Evolutionary conservation across 768 basidiomycete species (phyloP), one percentile per base, ranked within the genome.

Genomic region (Lactifluus echinatus): DNA sequence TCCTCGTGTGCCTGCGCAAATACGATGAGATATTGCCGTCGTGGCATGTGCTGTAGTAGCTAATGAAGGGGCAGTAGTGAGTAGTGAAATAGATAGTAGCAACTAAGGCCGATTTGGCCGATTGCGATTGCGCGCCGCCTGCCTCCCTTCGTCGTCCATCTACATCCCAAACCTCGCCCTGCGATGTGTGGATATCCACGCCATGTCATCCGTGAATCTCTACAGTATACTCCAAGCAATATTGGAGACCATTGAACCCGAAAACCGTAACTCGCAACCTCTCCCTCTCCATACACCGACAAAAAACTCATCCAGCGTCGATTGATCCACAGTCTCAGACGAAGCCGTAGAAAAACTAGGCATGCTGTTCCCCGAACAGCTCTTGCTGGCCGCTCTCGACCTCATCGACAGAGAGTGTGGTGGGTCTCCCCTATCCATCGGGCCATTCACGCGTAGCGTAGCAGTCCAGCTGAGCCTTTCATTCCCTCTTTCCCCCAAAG

Each of bases 1-100:
- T 89, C 85, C 34, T 79, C 75, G 67, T 95, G 90, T 5, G 76
- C 79, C 69, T 89, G 89, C 2, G 90, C 89, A 70, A 93, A 89
- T 43, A 86, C 77, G 51, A 94, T 71, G 54, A 93, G 76, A 62
- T 81, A 84, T 43, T 72, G 51, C 44, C 34, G 50, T 34, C 23
- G 14, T 31, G 51, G 40, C 60, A 58, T 50, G n/a, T n/a, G n/a
- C n/a, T n/a, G n/a, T n/a, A n/a, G n/a, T n/a, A n/a, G n/a, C n/a
- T n/a, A n/a, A 36, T 3, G 36, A 15, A 14, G 31, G 11, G 31
- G 11, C 31, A 31, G 31, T 31, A 11, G 31, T 26, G n/a, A n/a
- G n/a, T n/a, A n/a, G n/a, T n/a, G n/a, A n/a, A n/a, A n/a, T n/a
- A n/a, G n/a, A n/a, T n/a, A n/a, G n/a, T n/a, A n/a, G n/a, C n/a